Base-by-base conservation (phyloP, 768 basidiomycete genomes). In the Trametopsis cervina region DNA sequence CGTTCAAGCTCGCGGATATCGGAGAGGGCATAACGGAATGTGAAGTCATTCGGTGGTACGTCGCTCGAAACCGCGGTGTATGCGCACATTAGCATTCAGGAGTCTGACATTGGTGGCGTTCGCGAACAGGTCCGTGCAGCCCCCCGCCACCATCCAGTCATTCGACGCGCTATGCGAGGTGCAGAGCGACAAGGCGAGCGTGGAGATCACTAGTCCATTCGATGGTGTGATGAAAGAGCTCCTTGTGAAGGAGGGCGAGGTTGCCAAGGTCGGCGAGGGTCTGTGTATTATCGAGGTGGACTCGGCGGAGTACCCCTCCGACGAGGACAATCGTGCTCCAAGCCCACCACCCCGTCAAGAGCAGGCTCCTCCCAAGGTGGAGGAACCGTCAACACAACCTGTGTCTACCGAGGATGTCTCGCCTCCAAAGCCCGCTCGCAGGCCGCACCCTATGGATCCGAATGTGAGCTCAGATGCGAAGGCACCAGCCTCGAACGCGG, bases 21-120 rank as follows among this genome's bases (percentile, higher is more conserved):
- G 89, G 91, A 3, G 89, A 92, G 65, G 90, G 90, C 4, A 91
- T 93, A 55, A 90, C 89, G 20, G 89, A 93, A 64, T 89, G 87
- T 60, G 89, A 94, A 66, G 76, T 93, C 54, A 81, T 94, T 40
- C 83, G 82, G 63, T 93, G 90, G 89, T 59, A 20, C 33, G 59
- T 57, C 24, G n/a, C n/a, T n/a, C n/a, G n/a, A n/a, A n/a, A n/a
- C n/a, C n/a, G n/a, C n/a, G n/a, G n/a, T n/a, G n/a, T n/a, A n/a
- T n/a, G n/a, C n/a, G n/a, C n/a, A n/a, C n/a, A n/a, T n/a, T n/a
- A n/a, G n/a, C n/a, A n/a, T n/a, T n/a, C n/a, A n/a, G n/a, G n/a
- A n/a, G n/a, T n/a, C n/a, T n/a, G n/a, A n/a, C n/a, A n/a, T n/a
- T n/a, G n/a, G n/a, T n/a, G n/a, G n/a, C n/a, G n/a, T n/a, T n/a